A percentile compares a stretch with the other conserved stretches of the same genome.
Conservation (phyloP, 1,139 yeast genomes). For the Yamadazyma aaseri region DNA sequence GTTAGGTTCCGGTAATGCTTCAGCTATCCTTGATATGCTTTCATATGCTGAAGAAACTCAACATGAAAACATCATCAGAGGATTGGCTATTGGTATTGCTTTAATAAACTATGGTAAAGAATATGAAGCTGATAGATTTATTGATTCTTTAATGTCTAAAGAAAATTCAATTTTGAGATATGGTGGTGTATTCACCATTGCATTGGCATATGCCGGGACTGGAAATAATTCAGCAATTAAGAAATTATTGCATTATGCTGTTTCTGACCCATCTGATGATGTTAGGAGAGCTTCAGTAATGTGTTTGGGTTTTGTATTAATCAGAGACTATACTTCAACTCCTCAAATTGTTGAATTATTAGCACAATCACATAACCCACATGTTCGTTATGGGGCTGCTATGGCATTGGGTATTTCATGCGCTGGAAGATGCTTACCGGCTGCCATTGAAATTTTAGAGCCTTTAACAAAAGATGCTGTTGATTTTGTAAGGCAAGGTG, state of each 20-base stretch:
- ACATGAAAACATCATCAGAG: slow-evolving; percentile 93
- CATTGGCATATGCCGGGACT: slow-evolving; percentile 96
- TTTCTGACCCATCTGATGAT: slow-evolving; percentile 93
- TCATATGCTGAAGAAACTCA: slow-evolving; percentile 93
- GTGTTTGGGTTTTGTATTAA: slow-evolving; percentile 87
- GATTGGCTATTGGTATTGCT: slow-evolving; percentile 87
- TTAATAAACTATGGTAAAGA: slow-evolving; percentile 84
- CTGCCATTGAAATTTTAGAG: slow-evolving; percentile 89
- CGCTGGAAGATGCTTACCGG: slow-evolving; percentile 88
- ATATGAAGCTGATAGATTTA: slow-evolving; percentile 72
- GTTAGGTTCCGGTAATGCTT: slow-evolving; percentile 87
- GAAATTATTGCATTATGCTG: slow-evolving; percentile 86
- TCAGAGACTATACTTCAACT: slow-evolving; percentile 89
- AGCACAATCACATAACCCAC: slow-evolving; percentile 95
- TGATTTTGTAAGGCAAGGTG: slow-evolving; percentile 98
- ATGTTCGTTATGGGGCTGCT: slow-evolving; percentile 97
- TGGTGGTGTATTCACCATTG: slow-evolving; percentile 94
- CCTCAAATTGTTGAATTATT: slow-evolving; percentile 93
- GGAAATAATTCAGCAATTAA: slow-evolving; percentile 87
- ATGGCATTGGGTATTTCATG: slow-evolving; percentile 96
- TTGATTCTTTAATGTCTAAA: slow-evolving; percentile 65
- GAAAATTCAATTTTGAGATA: slow-evolving; percentile 87
- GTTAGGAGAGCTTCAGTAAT: slow-evolving; percentile 96
- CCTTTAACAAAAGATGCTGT: slow-evolving; percentile 93
- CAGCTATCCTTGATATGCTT: slow-evolving; percentile 77